Conservation (phyloP, 306 rosid species). For the Pueraria montana region DNA sequence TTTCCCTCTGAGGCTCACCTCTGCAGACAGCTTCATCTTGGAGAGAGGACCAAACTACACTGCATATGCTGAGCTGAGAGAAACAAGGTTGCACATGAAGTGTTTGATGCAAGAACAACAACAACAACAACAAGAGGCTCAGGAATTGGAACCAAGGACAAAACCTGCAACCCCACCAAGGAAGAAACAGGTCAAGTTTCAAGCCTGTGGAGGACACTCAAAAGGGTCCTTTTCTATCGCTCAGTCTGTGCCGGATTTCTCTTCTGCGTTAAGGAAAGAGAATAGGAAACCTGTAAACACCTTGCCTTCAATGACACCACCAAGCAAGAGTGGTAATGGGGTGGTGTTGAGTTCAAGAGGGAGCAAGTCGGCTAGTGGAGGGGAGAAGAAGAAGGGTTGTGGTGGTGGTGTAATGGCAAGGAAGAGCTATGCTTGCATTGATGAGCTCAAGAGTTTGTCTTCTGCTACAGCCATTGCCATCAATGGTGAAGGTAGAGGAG, state of each 20-base stretch:
- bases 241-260: constrained; percentile 94
- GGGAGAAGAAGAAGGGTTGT: constrained; percentile 66
- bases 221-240: constrained; percentile 69
- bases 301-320: constrained; percentile 70
- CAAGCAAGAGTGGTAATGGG: constrained; percentile 52
- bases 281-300: constrained; percentile 67
- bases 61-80: constrained; percentile 84
- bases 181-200: constrained; percentile 84
- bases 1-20: constrained; percentile 56
- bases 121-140: constrained; percentile 23
- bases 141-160: constrained; percentile 22
- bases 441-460: constrained; percentile 79
- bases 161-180: constrained; percentile 53
- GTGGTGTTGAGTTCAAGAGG: constrained; percentile 68
- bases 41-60: constrained; percentile 88
- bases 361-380: constrained; percentile 77
- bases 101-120: constrained; percentile 33
- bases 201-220: constrained; percentile 41
- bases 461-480: constrained; percentile 70
- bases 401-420: constrained; percentile 58
- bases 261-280: constrained; percentile 79
- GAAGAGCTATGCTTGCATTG: constrained; percentile 85
- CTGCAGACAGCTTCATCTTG: constrained; percentile 60
- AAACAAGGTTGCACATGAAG: constrained; percentile 60
- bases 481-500: constrained; percentile 69